Evolutionary conservation across 345 rosid species (phyloP).

Genomic region (Garcia nutans): DNA sequence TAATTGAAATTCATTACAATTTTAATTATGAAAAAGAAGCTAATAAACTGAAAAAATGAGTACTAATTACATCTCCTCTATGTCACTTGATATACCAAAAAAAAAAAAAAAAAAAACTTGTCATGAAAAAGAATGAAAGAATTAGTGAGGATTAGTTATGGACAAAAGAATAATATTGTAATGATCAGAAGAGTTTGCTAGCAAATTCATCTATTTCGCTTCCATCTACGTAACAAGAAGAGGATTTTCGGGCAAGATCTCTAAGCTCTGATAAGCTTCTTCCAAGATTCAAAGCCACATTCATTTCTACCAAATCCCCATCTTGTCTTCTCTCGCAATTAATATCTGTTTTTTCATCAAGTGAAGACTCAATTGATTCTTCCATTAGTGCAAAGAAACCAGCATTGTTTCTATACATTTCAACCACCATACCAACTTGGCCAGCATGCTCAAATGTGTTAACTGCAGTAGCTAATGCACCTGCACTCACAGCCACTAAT

Average conservation of each 20-base stretch:
- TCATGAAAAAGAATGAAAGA: background rate
- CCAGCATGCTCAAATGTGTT: slow-evolving; percentile 46
- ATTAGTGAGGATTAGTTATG: no score
- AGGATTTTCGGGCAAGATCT: slow-evolving; percentile 36
- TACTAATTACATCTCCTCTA: no score
- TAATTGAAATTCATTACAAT: no score
- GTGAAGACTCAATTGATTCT: slow-evolving; percentile 30
- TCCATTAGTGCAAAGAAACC: slow-evolving; percentile 40
- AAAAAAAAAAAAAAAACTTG: slow-evolving; percentile 21
- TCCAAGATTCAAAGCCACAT: slow-evolving; percentile 45
- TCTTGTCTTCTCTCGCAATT: slow-evolving; percentile 33
- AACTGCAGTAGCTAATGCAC: slow-evolving; percentile 36
- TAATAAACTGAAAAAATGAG: no score
- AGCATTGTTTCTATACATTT: slow-evolving; percentile 51
- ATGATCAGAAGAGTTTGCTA: slow-evolving; percentile 41
- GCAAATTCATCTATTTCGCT: slow-evolving; percentile 37
- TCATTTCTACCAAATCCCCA: slow-evolving; percentile 41
- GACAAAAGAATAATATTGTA: background rate
- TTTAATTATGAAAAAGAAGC: no score
- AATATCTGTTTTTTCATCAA: slow-evolving; percentile 26
- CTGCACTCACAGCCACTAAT: slow-evolving; percentile 29
- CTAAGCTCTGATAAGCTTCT: slow-evolving; percentile 49
- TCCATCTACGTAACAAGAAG: slow-evolving; percentile 13
- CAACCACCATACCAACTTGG: slow-evolving; percentile 59
- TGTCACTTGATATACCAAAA: no score